Evolutionary conservation across 106 monocot genomes (phyloP).

Genomic region (Dendrobium catenatum): DNA sequence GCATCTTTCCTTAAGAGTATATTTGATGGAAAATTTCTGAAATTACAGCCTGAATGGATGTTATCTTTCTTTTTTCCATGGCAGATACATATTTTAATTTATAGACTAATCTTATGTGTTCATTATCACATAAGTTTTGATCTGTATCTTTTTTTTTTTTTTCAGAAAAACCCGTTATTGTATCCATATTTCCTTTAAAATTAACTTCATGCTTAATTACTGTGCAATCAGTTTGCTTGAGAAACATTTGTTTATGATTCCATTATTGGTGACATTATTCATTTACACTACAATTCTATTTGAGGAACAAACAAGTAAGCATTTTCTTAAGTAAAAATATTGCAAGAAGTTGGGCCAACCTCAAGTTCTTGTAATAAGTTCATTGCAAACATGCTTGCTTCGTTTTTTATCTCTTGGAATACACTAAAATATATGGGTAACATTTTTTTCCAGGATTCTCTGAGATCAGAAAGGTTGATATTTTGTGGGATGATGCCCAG

Average conservation of each 20-base stretch:
- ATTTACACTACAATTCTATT: not conserved
- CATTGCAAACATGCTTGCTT: not conserved
- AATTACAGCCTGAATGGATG: not conserved
- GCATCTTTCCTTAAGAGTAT: not conserved
- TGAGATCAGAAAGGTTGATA: slow-evolving; percentile 66
- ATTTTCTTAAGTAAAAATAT: slow-evolving; percentile 2
- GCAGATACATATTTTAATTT: not conserved
- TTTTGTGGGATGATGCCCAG: slow-evolving; percentile 49
- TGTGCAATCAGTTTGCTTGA: no score
- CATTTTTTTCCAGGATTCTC: slow-evolving; percentile 51
- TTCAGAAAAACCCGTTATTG: not conserved
- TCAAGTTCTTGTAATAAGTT: not conserved
- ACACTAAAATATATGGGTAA: not conserved
- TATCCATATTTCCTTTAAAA: not conserved
- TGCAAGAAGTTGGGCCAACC: not conserved
- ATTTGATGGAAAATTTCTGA: not conserved
- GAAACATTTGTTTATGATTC: no score
- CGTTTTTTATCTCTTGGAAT: not conserved
- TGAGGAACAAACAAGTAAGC: not conserved
- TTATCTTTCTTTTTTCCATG: not conserved
- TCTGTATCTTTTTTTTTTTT: not conserved
- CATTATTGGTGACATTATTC: not conserved
- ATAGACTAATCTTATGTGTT: not conserved
- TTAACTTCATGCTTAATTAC: not conserved
- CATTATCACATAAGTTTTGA: not conserved